Conservation (phyloP, 441 rosid genomes). For the Aleurites moluccanus region DNA sequence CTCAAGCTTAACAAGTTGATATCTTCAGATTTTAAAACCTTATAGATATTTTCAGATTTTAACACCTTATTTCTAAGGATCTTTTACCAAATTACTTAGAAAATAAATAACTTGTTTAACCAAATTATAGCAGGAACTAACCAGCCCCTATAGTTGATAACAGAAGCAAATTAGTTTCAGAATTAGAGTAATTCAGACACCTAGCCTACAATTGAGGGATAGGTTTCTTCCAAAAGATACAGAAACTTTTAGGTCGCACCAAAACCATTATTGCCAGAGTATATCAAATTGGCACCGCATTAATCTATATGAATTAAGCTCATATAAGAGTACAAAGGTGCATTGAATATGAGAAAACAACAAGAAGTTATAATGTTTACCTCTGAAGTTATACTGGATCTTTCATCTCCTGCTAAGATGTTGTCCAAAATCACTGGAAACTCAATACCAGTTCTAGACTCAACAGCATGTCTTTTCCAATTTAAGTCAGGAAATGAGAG, state of each 20-base stretch:
- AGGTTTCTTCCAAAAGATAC: background rate
- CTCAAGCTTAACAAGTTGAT: conserved; percentile 5
- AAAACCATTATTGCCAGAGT: background rate
- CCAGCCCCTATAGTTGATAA: background rate
- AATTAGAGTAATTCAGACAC: background rate
- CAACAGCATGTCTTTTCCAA: conserved; percentile 55
- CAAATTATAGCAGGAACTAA: background rate
- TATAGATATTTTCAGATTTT: background rate
- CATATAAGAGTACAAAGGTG: background rate
- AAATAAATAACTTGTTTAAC: background rate
- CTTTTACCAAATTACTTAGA: background rate
- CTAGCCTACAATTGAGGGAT: background rate
- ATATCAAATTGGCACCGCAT: background rate
- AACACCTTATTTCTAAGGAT: background rate
- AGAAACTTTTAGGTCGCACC: background rate
- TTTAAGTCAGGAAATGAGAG: conserved; percentile 54
- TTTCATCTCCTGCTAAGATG: conserved; percentile 32
- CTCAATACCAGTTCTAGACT: conserved; percentile 84
- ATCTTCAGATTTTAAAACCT: background rate
- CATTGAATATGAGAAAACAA: background rate
- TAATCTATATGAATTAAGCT: background rate
- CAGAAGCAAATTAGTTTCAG: background rate
- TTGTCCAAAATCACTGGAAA: conserved; percentile 64
- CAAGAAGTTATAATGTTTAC: conserved; percentile 35
- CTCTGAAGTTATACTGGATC: conserved; percentile 56